A percentile compares a stretch with the other conserved stretches of the same genome.
These are phyloP conservation scores for Ogataea ramenticola DNA, from an alignment of 805 yeast species.

Conservation along the genomic window DNA sequence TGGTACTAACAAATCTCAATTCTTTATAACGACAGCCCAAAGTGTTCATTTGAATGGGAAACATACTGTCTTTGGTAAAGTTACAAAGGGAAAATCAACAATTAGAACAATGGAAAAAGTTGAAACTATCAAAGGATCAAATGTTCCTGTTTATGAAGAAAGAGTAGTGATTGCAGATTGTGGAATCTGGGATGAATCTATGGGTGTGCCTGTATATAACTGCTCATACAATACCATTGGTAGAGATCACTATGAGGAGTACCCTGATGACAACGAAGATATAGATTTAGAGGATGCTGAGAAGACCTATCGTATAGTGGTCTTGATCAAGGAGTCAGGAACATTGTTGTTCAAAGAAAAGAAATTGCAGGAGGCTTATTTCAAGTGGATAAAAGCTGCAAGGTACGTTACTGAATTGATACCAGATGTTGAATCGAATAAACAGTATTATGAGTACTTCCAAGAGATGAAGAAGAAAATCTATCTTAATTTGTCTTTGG, in stretches of 20 bases:
- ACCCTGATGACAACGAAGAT: conserved; percentile 65
- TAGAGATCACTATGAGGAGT: conserved; percentile 70
- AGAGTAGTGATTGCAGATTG: conserved; percentile 45
- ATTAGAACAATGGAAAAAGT: conserved; percentile 57
- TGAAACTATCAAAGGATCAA: conserved; percentile 5
- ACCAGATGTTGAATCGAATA: conserved; percentile 62
- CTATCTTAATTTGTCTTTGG: conserved; percentile 54
- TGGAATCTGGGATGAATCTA: conserved; percentile 53
- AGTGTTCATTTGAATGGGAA: conserved; percentile 70
- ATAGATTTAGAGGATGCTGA: conserved; percentile 42
- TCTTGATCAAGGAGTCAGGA: conserved; percentile 61
- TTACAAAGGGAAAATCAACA: conserved; percentile 60
- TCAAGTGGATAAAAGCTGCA: conserved; percentile 60
- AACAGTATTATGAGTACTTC: conserved; percentile 43
- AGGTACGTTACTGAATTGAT: conserved; percentile 65
- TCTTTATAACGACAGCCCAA: conserved; percentile 63
- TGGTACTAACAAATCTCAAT: conserved; percentile 54
- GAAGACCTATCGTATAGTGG: conserved; percentile 42
- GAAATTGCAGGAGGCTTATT: conserved; percentile 41
- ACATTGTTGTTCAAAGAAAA: conserved; percentile 49
- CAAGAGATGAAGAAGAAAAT: conserved; percentile 40
- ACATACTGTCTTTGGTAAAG: conserved; percentile 73
- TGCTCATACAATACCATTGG: conserved; percentile 57
- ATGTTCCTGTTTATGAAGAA: conserved; percentile 30
- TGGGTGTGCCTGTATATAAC: conserved; percentile 51